Percentiles rank a stretch among this genome's conserved stretches.
Evolutionary conservation across 2,329 filamentous ascomycete genomes (phyloP).

Genomic region (Chaetomiaceae sp.): DNA sequence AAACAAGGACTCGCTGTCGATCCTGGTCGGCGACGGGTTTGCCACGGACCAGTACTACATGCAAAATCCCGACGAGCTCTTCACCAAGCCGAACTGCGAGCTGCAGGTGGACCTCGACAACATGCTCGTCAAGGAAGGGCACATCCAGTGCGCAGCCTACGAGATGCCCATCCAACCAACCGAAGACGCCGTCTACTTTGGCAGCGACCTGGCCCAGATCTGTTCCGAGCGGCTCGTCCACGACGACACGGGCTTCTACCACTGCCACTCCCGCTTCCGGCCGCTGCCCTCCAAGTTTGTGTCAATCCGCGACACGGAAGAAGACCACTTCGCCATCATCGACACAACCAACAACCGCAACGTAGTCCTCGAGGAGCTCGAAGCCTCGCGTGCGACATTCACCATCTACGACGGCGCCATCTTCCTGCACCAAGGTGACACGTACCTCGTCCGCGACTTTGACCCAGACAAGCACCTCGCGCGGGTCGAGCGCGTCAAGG

Average conservation of each 20-base stretch:
- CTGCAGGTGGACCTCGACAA: conserved; percentile 90
- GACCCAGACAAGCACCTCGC: conserved; percentile 75
- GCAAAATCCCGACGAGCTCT: conserved; percentile 90
- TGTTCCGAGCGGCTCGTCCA: conserved; percentile 68
- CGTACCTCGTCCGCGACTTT: conserved; percentile 88
- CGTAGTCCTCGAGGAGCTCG: conserved; percentile 87
- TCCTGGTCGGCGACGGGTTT: conserved; percentile 84
- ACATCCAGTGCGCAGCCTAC: conserved; percentile 90
- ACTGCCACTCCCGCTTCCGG: conserved; percentile 83
- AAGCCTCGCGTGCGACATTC: conserved; percentile 90
- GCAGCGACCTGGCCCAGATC: conserved; percentile 64
- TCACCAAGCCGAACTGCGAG: conserved; percentile 84
- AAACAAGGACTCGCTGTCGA: conserved; percentile 88
- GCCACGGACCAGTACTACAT: conserved; percentile 95
- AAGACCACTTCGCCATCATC: conserved; percentile 91
- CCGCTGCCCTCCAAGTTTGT: conserved; percentile 80
- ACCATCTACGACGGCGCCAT: conserved; percentile 96
- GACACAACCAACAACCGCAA: conserved; percentile 82
- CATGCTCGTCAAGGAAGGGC: conserved; percentile 84
- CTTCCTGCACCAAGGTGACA: conserved; percentile 92
- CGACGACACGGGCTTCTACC: conserved; percentile 78
- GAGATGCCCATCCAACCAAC: conserved; percentile 87
- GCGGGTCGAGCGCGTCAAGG: conserved; percentile 80
- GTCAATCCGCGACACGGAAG: conserved; percentile 79
- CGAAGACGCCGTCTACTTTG: conserved; percentile 76